phyloP scores from a whole-genome alignment of 192 early-diverging fungal species.

The Gamsiella multidivaricata region DNA sequence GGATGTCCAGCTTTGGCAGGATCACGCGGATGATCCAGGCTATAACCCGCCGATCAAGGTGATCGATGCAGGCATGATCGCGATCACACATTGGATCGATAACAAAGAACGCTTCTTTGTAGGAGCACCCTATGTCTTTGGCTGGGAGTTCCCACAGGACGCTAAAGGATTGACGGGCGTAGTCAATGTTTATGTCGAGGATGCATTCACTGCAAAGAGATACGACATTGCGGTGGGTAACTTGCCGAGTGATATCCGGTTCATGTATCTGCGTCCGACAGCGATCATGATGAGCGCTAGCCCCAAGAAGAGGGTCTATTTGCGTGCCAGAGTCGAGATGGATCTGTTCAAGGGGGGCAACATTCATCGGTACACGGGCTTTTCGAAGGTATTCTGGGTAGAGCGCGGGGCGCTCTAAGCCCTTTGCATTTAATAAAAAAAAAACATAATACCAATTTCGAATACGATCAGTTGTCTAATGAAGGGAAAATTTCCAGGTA shows the following conservation, averaged over 20 bases:
- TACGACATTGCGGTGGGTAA: slow-evolving; percentile 41
- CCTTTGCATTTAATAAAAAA: background rate
- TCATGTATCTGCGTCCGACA: slow-evolving; percentile 37
- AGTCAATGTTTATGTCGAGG: slow-evolving; percentile 37
- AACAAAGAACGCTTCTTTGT: slow-evolving; percentile 40
- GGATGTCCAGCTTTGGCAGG: slow-evolving; percentile 24
- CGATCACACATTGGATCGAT: slow-evolving; percentile 32
- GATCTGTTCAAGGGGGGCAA: slow-evolving; percentile 35
- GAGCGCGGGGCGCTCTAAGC: slow-evolving; percentile 36
- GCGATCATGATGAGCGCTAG: slow-evolving; percentile 23
- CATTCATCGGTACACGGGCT: slow-evolving; percentile 31
- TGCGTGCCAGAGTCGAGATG: slow-evolving; percentile 32
- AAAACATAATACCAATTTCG: background rate
- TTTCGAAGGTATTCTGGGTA: slow-evolving; percentile 42
- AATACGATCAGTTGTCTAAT: no score
- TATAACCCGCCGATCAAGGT: slow-evolving; percentile 35
- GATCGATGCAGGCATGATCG: slow-evolving; percentile 21
- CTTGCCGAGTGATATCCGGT: slow-evolving; percentile 19
- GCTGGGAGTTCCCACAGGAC: slow-evolving; percentile 24
- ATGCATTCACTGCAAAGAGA: slow-evolving; percentile 28
- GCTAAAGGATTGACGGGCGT: slow-evolving; percentile 13
- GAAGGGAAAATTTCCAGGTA: no score
- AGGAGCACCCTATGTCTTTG: slow-evolving; percentile 46
- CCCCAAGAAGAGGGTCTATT: slow-evolving; percentile 16
- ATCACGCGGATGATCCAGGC: slow-evolving; percentile 31